These are phyloP conservation scores for Amphibolis antarctica DNA, from an alignment of 106 monocot genomes.

Conservation along the genomic window DNA sequence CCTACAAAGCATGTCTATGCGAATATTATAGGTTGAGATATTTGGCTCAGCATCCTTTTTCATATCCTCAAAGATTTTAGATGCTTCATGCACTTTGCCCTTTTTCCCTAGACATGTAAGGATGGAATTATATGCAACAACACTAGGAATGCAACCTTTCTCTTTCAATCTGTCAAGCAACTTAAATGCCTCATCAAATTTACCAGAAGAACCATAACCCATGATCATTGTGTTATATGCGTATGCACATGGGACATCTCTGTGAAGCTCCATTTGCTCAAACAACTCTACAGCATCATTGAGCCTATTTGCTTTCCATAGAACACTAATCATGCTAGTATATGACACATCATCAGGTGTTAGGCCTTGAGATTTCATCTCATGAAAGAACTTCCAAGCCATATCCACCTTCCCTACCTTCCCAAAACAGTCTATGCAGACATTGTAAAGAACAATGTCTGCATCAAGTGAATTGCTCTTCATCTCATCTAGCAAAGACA, in stretches of 20 bases:
- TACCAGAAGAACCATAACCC: slow-evolving; percentile 88
- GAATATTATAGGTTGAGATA: slow-evolving; percentile 66
- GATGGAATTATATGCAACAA: slow-evolving; percentile 86
- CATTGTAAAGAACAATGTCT: slow-evolving; percentile 86
- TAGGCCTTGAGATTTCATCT: slow-evolving; percentile 77
- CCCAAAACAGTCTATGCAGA: slow-evolving; percentile 93
- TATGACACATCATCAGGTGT: slow-evolving; percentile 90
- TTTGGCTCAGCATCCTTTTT: slow-evolving; percentile 91
- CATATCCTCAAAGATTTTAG: slow-evolving; percentile 75
- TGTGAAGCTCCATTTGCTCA: slow-evolving; percentile 60
- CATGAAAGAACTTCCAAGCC: slow-evolving; percentile 99
- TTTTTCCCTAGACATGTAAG: slow-evolving; percentile 87
- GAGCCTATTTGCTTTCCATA: slow-evolving; percentile 64
- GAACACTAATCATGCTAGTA: slow-evolving; percentile 85
- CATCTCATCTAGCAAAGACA: slow-evolving; percentile 77
- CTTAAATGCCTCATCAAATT: slow-evolving; percentile 61
- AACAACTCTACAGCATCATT: slow-evolving; percentile 76
- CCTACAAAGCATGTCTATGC: slow-evolving; percentile 68
- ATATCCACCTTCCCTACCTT: slow-evolving; percentile 93
- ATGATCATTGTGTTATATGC: slow-evolving; percentile 96
- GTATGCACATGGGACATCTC: slow-evolving; percentile 80
- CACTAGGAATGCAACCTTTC: slow-evolving; percentile 95
- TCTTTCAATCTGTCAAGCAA: slow-evolving; percentile 78
- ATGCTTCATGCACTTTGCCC: slow-evolving; percentile 61
- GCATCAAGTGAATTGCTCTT: slow-evolving; percentile 66